Evolutionary conservation across 768 basidiomycete species (phyloP), one percentile per base, ranked within the genome.

Genomic region (Pleurotus platypus): DNA sequence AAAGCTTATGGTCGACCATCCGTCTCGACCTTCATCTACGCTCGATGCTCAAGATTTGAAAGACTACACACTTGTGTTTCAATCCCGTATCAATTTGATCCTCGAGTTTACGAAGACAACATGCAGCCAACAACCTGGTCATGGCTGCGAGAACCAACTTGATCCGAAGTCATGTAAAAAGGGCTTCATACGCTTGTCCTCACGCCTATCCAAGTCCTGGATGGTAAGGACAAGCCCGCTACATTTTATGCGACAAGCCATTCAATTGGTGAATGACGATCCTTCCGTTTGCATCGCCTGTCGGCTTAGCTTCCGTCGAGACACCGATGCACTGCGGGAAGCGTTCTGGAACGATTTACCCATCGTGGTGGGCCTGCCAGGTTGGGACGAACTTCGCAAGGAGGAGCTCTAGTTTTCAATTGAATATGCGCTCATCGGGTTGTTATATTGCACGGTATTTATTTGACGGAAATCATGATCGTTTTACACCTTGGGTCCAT

Each of bases 401-500:
- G 57, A 63, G 56, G 75, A 76, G 54, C 59, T 75, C 11, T 37
- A 38, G 7, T 40, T 39, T 5, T n/a, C 18, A 54, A 18, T 39
- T 24, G 8, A 18, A 24, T 3, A 16, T 27, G 39, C n/a, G 13
- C 20, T 16, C n/a, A 35, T 37, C 30, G 12, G 27, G 13, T 30
- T 16, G n/a, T 35, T 11, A 39, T n/a, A 20, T 40, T 53, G 37
- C 13, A 18, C 27, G 39, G 39, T 40, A 22, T 54, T 5, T 40
- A 11, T 39, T 5, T 24, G 15, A 6, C 16, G n/a, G 18, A 13
- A 18, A 20, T 22, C 24, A 54, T 22, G 38, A 54, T 30, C 51
- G 5, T 54, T 54, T 42, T n/a, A 54, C 39, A 18, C 92, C 92
- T 69, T 92, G 90, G 2, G 94, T 78, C 89, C 91, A 96, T 69